These are phyloP conservation scores for Fusarium begoniae DNA, from an alignment of 2,329 filamentous ascomycete species.

Conservation along the genomic window DNA sequence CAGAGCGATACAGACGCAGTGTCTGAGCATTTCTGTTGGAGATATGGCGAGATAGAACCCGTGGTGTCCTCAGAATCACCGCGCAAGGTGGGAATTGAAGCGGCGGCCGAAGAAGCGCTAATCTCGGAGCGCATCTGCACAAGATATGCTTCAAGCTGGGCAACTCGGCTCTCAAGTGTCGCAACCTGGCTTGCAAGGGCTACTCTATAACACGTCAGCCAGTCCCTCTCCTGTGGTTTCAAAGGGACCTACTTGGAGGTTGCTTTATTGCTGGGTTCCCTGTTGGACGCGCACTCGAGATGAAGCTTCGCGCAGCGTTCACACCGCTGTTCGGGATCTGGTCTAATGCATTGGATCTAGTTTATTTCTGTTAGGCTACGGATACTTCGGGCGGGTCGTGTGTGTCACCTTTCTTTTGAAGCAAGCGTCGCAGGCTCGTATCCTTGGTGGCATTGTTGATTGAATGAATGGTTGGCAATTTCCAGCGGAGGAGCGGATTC, in stretches of 20 bases:
- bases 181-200: not conserved
- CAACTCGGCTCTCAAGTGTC: not conserved
- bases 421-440: not conserved
- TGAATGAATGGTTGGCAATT: not conserved
- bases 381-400: rapidly evolving
- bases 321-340: not conserved
- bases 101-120: too few relatives aligned
- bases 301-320: not conserved
- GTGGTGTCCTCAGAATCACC: not conserved
- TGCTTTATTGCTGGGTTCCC: not conserved
- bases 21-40: rapidly evolving
- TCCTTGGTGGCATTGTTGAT: not conserved
- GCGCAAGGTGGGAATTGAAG: not conserved
- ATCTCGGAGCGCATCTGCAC: not conserved
- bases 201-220: not conserved
- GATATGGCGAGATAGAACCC: not conserved
- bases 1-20: not conserved
- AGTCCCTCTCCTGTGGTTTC: rapidly evolving
- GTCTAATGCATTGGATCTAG: not conserved
- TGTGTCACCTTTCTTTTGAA: not conserved
- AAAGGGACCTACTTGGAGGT: rapidly evolving
- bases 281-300: not conserved
- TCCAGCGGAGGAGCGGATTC: not conserved
- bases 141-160: not conserved
- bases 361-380: not conserved